phyloP scores from a whole-genome alignment of 164 flowering plant species.

The Aristolochia fimbriata region DNA sequence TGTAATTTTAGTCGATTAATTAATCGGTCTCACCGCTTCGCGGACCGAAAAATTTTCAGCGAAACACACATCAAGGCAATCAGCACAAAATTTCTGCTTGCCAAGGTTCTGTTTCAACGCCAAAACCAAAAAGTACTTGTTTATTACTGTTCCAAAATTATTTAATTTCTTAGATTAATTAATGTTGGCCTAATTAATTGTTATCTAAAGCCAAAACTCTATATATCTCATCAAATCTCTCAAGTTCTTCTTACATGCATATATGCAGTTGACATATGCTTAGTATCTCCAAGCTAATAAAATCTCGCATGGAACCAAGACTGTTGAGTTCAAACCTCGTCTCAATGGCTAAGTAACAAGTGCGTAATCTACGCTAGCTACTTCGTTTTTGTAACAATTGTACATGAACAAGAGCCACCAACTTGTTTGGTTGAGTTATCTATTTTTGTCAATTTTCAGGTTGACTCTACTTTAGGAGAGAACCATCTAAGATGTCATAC shows the following conservation, averaged over 20 bases:
- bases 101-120: slow-evolving; percentile 33
- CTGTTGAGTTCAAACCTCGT: slow-evolving; percentile 39
- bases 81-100: slow-evolving; percentile 73
- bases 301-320: slow-evolving; percentile 38
- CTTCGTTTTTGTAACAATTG: too few species aligned
- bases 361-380: too few species aligned
- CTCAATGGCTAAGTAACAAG: slow-evolving; percentile 55
- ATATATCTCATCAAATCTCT: too few species aligned
- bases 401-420: not conserved
- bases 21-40: too few species aligned
- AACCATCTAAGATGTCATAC: slow-evolving; percentile 67
- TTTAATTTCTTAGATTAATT: too few species aligned
- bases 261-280: slow-evolving; percentile 58
- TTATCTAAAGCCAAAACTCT: not conserved
- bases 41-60: too few species aligned
- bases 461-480: slow-evolving; percentile 75
- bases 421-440: not conserved
- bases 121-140: not conserved
- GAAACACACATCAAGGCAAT: slow-evolving; percentile 70
- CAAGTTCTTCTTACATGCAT: too few species aligned
- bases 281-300: slow-evolving; percentile 38
- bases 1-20: too few species aligned
- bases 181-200: not conserved
- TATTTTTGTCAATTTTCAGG: slow-evolving; percentile 5
- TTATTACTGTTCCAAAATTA: not conserved